phyloP scores from a whole-genome alignment of 805 yeast species.

The Myxozyma lipomycoides region DNA sequence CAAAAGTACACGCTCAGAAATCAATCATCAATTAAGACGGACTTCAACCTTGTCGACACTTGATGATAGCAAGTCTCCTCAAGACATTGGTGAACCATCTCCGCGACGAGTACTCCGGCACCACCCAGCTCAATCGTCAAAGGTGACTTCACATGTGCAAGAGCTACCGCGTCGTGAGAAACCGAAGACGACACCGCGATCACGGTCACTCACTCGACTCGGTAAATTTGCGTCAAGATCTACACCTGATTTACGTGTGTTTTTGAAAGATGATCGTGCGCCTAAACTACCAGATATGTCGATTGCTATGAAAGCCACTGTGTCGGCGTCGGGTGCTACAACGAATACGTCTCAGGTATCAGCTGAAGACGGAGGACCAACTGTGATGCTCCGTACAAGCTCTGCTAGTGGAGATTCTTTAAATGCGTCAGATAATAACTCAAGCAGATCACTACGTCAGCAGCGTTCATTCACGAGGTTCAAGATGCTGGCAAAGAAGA shows the following conservation, averaged over 20 bases:
- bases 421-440: background rate
- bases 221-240: background rate
- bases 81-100: background rate
- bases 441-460: background rate
- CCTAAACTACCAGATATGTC: background rate
- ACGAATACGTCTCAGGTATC: too few species aligned
- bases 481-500: background rate
- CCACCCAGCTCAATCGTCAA: too few species aligned
- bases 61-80: background rate
- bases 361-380: background rate
- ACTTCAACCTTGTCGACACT: background rate
- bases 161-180: too few species aligned
- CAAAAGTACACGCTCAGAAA: too few species aligned
- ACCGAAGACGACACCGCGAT: background rate
- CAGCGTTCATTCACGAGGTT: background rate
- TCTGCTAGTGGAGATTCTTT: background rate
- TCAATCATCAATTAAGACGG: too few species aligned
- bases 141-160: too few species aligned
- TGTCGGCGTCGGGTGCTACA: background rate
- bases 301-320: background rate
- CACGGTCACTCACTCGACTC: background rate
- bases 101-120: background rate
- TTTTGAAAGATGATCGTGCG: background rate
- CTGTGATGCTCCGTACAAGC: background rate
- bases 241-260: background rate